Percentiles rank a stretch among this genome's conserved stretches.
Evolutionary conservation across 2,329 filamentous ascomycete genomes (phyloP).

Genomic region (Colletotrichum tamarilloi): DNA sequence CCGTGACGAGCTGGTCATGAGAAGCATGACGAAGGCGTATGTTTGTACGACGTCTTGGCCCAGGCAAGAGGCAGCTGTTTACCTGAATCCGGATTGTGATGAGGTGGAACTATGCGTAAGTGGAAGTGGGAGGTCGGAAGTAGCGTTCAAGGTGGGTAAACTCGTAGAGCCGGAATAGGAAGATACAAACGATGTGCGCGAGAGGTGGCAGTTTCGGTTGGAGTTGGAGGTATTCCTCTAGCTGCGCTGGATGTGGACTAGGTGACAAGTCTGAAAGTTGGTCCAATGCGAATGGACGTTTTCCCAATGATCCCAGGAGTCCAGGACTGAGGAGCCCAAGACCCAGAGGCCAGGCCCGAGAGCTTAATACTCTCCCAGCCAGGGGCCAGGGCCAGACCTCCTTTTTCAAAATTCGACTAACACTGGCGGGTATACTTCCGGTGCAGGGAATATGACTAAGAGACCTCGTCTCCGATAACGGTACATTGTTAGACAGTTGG

Average conservation of each 20-base stretch:
- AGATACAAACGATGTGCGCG: not conserved
- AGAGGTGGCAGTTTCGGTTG: not conserved
- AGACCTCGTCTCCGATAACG: constrained; percentile 6
- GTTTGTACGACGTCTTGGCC: not conserved
- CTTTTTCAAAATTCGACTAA: not conserved
- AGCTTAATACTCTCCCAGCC: constrained; percentile 26
- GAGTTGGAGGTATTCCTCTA: not conserved
- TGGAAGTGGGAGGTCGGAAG: constrained; percentile 24
- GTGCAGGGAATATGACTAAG: constrained; percentile 8
- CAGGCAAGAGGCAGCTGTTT: constrained; percentile 16
- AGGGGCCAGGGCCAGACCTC: constrained; percentile 14
- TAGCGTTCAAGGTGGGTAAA: constrained; percentile 17
- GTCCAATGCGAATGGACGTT: constrained; percentile 24
- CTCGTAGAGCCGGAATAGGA: not conserved
- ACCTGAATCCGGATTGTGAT: constrained; percentile 31
- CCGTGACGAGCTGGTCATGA: not conserved
- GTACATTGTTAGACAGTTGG: not conserved
- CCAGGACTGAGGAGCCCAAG: not conserved
- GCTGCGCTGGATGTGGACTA: not conserved
- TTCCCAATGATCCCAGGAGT: not conserved
- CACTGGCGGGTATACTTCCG: constrained; percentile 3
- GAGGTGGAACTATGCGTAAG: constrained; percentile 18
- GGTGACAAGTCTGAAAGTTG: not conserved
- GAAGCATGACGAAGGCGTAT: constrained; percentile 14
- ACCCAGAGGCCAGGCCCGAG: constrained; percentile 9